Conservation (phyloP, 129 eudicot species). For the Erigeron canadensis region DNA sequence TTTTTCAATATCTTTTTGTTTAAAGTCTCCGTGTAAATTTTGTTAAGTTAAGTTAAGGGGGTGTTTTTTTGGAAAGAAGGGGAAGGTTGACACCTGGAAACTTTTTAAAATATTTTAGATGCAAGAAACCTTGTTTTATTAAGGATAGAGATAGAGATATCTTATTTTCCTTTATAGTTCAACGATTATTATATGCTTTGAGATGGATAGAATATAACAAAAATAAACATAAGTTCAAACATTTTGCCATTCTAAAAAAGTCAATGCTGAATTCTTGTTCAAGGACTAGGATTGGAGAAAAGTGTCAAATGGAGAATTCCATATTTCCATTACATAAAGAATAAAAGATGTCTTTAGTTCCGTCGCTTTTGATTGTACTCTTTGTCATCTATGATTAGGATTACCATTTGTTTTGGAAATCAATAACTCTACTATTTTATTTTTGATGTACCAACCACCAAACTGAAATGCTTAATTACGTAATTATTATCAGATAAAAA, state of each 20-base stretch:
- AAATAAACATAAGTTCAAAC: neutral
- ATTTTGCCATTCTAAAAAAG: slow-evolving; percentile 23
- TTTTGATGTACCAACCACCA: neutral
- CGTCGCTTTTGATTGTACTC: slow-evolving; percentile 36
- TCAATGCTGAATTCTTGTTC: slow-evolving; percentile 13
- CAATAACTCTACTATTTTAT: neutral
- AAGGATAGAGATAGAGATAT: too few relatives aligned
- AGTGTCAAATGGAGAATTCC: slow-evolving; percentile 32
- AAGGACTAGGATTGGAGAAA: slow-evolving; percentile 24
- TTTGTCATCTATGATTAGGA: slow-evolving; percentile 44
- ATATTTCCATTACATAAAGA: slow-evolving; percentile 35
- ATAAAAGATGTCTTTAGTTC: slow-evolving; percentile 21
- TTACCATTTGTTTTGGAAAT: slow-evolving; percentile 30
- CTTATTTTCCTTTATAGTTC: too few relatives aligned
- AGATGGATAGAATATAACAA: neutral
- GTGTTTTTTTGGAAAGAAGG: too few relatives aligned
- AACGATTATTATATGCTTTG: neutral
- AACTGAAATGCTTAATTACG: neutral
- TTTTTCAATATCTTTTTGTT: too few relatives aligned
- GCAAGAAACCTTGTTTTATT: too few relatives aligned
- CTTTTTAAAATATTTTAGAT: too few relatives aligned
- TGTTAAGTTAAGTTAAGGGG: too few relatives aligned
- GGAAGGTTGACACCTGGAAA: too few relatives aligned
- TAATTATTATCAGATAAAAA: neutral
- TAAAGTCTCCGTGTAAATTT: too few relatives aligned